These are phyloP conservation scores for Arachnopeziza araneosa DNA, from an alignment of 2,329 filamentous ascomycete species.

Conservation along the genomic window DNA sequence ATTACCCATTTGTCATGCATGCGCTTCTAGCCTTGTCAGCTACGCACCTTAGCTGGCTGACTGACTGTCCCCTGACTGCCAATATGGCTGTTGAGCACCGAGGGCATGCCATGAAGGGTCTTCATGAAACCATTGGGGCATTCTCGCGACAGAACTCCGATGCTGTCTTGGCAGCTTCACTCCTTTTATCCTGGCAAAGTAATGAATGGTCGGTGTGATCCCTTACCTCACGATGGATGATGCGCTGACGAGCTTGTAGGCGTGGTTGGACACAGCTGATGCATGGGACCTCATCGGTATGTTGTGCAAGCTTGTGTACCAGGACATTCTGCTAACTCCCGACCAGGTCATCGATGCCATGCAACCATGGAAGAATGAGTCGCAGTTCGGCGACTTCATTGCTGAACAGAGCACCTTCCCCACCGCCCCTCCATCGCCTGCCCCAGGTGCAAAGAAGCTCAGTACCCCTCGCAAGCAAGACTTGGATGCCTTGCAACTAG, in stretches of 20 bases:
- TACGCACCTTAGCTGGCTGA: slow-evolving; percentile 86
- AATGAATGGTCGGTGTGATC: slow-evolving; percentile 75
- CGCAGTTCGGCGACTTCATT: slow-evolving; percentile 77
- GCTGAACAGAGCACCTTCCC: slow-evolving; percentile 71
- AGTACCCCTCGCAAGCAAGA: slow-evolving; percentile 64
- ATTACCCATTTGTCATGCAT: slow-evolving; percentile 88
- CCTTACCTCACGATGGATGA: slow-evolving; percentile 8
- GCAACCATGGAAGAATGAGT: slow-evolving; percentile 87
- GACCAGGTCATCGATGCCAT: slow-evolving; percentile 79
- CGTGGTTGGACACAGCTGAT: slow-evolving; percentile 89
- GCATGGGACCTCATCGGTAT: slow-evolving; percentile 82
- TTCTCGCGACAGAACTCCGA: slow-evolving; percentile 87
- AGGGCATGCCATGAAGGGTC: slow-evolving; percentile 75
- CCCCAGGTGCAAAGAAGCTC: slow-evolving; percentile 52
- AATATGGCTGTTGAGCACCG: slow-evolving; percentile 88
- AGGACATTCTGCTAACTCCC: slow-evolving; percentile 25
- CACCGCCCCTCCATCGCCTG: slow-evolving; percentile 58
- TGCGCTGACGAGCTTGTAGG: slow-evolving; percentile 47
- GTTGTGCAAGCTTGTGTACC: slow-evolving; percentile 30
- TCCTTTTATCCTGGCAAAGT: slow-evolving; percentile 92
- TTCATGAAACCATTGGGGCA: slow-evolving; percentile 78
- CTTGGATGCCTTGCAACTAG: slow-evolving; percentile 60
- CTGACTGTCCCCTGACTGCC: slow-evolving; percentile 75
- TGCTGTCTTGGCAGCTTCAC: slow-evolving; percentile 83
- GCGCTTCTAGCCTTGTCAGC: slow-evolving; percentile 90